Base-by-base conservation (phyloP, 2,329 filamentous ascomycete species). In the Sclerotinia sclerotiorum region DNA sequence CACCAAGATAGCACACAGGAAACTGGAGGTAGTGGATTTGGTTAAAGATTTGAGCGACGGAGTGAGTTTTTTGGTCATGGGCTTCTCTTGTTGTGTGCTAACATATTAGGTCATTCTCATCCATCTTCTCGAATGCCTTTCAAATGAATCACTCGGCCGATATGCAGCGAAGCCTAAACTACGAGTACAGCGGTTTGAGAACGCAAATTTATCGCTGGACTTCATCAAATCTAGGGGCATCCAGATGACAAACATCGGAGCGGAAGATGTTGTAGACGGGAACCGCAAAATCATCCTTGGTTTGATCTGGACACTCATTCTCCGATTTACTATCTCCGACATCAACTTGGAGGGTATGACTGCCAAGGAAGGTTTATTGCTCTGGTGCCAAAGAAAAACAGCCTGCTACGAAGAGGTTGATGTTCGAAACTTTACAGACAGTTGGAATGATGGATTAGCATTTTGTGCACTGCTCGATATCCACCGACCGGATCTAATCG, bases 311-410 rank as follows among this genome's bases (percentile, higher is more conserved):
- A 99, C 94, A 7, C 84, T 99, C 71, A 99, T 99, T 89, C 84
- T 97, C 73, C 87, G 95, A 63, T 99, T 99, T 80, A 99, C 95
- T 74, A 99, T 99, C 79, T 97, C 90, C 79, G 95, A 99, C 80
- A 99, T 99, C 82, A 98, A 96, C 79, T 91, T 94, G 79, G 95
- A 97, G 84, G 95, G 95, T 73, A 90, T 98, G 88, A 97, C 94
- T 65, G 95, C 95, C 69, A 97, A 98, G 80, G 95, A 98, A 79
- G 95, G 95, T 71, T 82, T 99, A 75, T 81, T 99, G 68, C 82
- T 99, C 32, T 99, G 95, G 95, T 99, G 95, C 83, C 94, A 99
- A 81, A 86, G 95, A 75, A 99, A 99, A 82, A 99, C 95, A 42
- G 95, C 95, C 10, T 99, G 95, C 81, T 99, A 99, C 79, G 94